phyloP scores from a whole-genome alignment of 78 protist species.

The Corallochytrium limacisporum region DNA sequence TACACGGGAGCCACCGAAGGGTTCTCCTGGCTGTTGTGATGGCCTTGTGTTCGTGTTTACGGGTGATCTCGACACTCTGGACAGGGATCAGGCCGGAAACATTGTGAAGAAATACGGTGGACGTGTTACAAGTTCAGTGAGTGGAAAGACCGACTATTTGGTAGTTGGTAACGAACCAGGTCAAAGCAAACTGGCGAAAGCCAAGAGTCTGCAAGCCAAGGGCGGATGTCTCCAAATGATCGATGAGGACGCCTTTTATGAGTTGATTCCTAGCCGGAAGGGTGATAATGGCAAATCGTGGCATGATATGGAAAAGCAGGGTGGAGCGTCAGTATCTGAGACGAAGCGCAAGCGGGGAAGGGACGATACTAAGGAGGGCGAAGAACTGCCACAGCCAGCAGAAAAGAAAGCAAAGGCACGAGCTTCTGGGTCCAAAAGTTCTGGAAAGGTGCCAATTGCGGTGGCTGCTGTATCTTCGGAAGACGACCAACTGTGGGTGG shows the following conservation, averaged over 20 bases:
- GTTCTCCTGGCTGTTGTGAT: background rate
- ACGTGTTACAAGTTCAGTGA: background rate
- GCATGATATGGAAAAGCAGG: no score
- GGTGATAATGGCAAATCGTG: no score
- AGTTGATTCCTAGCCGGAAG: no score
- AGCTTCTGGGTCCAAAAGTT: background rate
- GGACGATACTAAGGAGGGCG: background rate
- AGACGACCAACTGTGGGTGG: constrained; percentile 28
- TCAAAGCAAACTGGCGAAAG: constrained; percentile 21
- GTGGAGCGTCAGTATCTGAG: no score
- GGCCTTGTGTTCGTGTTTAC: constrained; percentile 10
- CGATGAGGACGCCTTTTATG: constrained; percentile 51
- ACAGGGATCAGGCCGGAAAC: no score
- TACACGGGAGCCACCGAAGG: no score
- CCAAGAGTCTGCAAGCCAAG: background rate
- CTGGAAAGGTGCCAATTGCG: background rate
- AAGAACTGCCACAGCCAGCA: background rate
- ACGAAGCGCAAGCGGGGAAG: no score
- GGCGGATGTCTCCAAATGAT: background rate
- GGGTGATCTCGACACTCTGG: constrained; percentile 16
- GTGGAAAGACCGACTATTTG: constrained; percentile 3
- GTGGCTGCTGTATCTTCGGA: background rate
- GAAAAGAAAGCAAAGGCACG: background rate
- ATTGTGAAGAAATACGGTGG: no score
- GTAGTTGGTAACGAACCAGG: constrained; percentile 44